Evolutionary conservation across 805 yeast genomes (phyloP), one percentile per base, ranked within the genome.

Genomic region (Ogataea corticis): DNA sequence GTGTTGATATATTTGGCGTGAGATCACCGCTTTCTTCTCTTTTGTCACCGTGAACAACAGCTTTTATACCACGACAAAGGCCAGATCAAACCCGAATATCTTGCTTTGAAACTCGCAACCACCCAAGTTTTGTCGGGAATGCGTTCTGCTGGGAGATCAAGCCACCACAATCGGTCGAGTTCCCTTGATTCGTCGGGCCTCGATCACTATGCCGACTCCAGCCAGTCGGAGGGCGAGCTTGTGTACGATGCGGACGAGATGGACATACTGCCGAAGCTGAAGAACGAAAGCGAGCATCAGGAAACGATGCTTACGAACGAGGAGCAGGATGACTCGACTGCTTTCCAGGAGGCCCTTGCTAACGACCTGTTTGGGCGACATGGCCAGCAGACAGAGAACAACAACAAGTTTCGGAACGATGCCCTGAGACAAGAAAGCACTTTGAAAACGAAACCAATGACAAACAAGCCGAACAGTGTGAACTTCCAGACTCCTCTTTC

Each of bases 401-500:
- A 36, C 11, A 12, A 37, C 14, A 23, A 38, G 31, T 45, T 45
- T 29, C 9, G 16, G 37, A 25, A 32, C n/a, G 40, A 39, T 14
- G 39, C 30, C 3, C 19, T n/a, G 16, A 19, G 36, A 25, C 34
- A 44, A 11, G 13, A 27, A n/a, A 17, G 23, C 29, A 12, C 31
- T 25, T 12, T 28, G 31, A 13, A 19, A 7, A 33, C 21, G 17
- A 25, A 28, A 11, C 5, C 13, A 4, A 21, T 33, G 30, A 36
- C 14, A 5, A 21, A 21, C 28, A 16, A 9, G 13, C 18, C 37
- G 12, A 18, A 23, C 16, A 30, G 34, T 4, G 30, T 45, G 10
- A 19, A 39, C 27, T 38, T 47, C 18, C 49, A 50, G 35, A 45
- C 52, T 28, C 52, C 49, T 16, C 29, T 45, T 9, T 30, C 46